Evolutionary conservation across 2,329 filamentous ascomycete species (phyloP).

Genomic region (Cadophora luteo-olivacea): DNA sequence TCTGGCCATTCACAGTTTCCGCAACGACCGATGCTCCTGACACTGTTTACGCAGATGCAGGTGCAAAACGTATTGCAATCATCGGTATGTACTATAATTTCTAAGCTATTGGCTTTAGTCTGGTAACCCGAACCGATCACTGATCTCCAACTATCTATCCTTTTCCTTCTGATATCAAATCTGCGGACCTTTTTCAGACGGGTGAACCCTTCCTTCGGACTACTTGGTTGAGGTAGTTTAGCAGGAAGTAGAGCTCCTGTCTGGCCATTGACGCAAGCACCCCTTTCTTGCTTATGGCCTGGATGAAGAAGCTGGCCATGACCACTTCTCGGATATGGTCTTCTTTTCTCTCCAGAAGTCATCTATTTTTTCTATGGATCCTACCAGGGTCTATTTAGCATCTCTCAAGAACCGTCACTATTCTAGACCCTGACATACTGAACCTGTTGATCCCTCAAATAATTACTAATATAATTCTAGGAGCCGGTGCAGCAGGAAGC

Average conservation of each 20-base stretch:
- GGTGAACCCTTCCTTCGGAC: no score
- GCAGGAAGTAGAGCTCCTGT: no score
- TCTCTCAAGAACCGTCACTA: background rate
- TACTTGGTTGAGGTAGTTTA: no score
- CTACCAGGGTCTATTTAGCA: no score
- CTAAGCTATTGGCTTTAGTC: background rate
- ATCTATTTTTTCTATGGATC: no score
- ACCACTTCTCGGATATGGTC: no score
- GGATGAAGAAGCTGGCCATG: no score
- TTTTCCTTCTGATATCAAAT: background rate
- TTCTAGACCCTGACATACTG: background rate
- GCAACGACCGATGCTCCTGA: slow-evolving; percentile 31
- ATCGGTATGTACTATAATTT: slow-evolving; percentile 40
- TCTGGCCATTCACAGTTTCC: slow-evolving; percentile 41
- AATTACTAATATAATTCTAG: slow-evolving; percentile 51
- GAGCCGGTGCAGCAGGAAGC: slow-evolving; percentile 87
- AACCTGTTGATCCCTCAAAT: background rate
- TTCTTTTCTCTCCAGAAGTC: no score
- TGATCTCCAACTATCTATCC: background rate
- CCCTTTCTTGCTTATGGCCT: no score
- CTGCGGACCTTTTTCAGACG: no score
- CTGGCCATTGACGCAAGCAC: no score
- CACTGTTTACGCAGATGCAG: slow-evolving; percentile 32
- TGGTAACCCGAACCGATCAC: background rate
- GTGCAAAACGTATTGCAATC: slow-evolving; percentile 43